Base-by-base conservation (phyloP, 139 green algal genomes). In the Marvania coccoides region DNA sequence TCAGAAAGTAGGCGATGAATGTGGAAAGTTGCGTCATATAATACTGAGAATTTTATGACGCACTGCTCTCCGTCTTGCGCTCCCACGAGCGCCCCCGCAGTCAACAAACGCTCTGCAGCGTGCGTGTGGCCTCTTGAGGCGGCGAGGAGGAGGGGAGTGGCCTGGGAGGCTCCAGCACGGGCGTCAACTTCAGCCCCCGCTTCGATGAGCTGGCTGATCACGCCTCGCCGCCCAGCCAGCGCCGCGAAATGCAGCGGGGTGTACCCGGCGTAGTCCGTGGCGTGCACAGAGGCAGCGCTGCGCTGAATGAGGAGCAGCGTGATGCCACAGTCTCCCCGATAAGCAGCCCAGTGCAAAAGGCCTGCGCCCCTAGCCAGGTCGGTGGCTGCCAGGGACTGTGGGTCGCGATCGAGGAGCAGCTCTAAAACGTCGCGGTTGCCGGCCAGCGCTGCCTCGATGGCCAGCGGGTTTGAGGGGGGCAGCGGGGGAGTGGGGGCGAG, bases 171-270 rank as follows among this genome's bases (percentile, higher is more conserved):
- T n/a, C n/a, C n/a, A n/a, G n/a, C n/a, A n/a, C n/a, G n/a, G n/a
- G n/a, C n/a, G n/a, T n/a, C n/a, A n/a, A n/a, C n/a, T n/a, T n/a
- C n/a, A n/a, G n/a, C n/a, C n/a, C n/a, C n/a, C n/a, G n/a, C n/a
- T n/a, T n/a, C n/a, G n/a, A n/a, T n/a, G n/a, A n/a, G n/a, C n/a
- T n/a, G n/a, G n/a, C n/a, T n/a, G n/a, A n/a, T n/a, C n/a, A n/a
- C n/a, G n/a, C n/a, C n/a, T n/a, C n/a, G n/a, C n/a, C n/a, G n/a
- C 55, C 55, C 55, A 15, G 19, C 12, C 35, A 46, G 37, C 15
- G 55, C 55, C 24, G 55, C 55, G 37, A 15, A 63, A 48, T 63
- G 55, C 55, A 63, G 37, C 15, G 55, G 55, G 15, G 29, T 51
- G 10, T 35, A 19, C 37, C 55, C 55, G 7, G 26, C 55, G 7